A percentile compares a stretch with the other conserved stretches of the same genome.
Evolutionary conservation across 179 eudicot species (phyloP).

Genomic region (Actinidia arguta): DNA sequence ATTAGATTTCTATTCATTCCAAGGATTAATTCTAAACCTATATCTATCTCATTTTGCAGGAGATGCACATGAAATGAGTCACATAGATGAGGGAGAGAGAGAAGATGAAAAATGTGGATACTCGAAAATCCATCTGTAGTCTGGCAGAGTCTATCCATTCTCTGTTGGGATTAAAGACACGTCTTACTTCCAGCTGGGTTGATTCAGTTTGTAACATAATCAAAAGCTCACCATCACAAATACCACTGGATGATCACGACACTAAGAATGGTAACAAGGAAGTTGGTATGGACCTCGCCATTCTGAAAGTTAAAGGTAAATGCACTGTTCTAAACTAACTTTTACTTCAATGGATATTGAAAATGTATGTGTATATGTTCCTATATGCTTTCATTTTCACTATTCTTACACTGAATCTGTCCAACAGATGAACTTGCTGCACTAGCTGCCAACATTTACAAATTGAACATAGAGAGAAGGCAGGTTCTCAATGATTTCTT

Average conservation of each 20-base stretch:
- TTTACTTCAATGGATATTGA: no score
- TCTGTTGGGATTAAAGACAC: conserved; percentile 27
- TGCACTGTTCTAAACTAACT: not conserved
- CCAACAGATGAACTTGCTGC: conserved; percentile 29
- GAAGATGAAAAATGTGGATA: not conserved
- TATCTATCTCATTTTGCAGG: not conserved
- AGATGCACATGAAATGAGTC: not conserved
- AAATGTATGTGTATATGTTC: no score
- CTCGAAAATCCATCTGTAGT: conserved; percentile 12
- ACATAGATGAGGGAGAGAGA: not conserved
- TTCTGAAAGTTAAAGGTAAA: conserved; percentile 23
- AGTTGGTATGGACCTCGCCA: not conserved
- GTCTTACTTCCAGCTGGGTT: conserved; percentile 24
- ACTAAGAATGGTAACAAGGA: not conserved
- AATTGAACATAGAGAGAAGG: conserved; percentile 25
- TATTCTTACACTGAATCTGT: not conserved
- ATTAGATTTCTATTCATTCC: no score
- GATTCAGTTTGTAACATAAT: conserved; percentile 28
- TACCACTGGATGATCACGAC: not conserved
- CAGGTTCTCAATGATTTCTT: conserved; percentile 32
- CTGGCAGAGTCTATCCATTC: conserved; percentile 29
- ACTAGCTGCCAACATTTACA: conserved; percentile 19
- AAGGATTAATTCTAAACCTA: not conserved
- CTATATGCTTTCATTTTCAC: no score
- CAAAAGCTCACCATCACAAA: conserved; percentile 28